Base-by-base conservation (phyloP, 805 yeast genomes). In the Yarrowia osloensis region DNA sequence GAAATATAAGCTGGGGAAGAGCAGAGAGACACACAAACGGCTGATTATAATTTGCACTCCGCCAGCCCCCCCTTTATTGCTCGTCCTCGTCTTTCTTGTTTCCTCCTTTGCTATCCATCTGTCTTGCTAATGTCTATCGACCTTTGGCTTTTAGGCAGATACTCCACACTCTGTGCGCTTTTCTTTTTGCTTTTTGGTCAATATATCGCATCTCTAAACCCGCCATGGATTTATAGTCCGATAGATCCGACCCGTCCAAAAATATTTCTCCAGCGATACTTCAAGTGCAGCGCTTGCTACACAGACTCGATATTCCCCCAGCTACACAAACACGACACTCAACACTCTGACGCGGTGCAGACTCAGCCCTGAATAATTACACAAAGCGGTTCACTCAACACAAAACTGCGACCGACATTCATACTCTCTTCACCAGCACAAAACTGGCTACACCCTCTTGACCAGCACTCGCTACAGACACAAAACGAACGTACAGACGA, bases 161-260 rank as follows among this genome's bases (percentile, higher is more conserved):
- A 54, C 61, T 54, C 61, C 61, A 54, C 61, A 54, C 44, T 52
- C n/a, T 3, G 22, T 11, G 3, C 46, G 12, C 19, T 24, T 17
- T 21, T 21, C 21, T 19, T 22, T 33, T 31, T 33, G 39, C 39
- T 52, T 52, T 52, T 21, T 7, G 0, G 40, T 24, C 44, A 35
- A 54, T 35, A 54, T 54, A 54, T 44, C 61, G 61, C 61, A 54
- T 17, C 26, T 40, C 19, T 39, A 39, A 39, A 39, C 15, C 46
- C 46, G 57, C 28, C 28, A 50, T 50, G 57, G 55, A 31, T 31
- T 50, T 54, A 35, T 37, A 35, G 44, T 54, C 61, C 12, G 19
- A 3, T 35, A 35, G 19, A 17, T 17, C 40, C 35, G 13, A 35
- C 40, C 5, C 19, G 37, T 9, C 37, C 5, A 7, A 33, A 33